A percentile compares a stretch with the other conserved stretches of the same genome.
These are phyloP conservation scores for Sclerotiophoma versabilis DNA, from an alignment of 2,329 filamentous ascomycete species.

Conservation along the genomic window DNA sequence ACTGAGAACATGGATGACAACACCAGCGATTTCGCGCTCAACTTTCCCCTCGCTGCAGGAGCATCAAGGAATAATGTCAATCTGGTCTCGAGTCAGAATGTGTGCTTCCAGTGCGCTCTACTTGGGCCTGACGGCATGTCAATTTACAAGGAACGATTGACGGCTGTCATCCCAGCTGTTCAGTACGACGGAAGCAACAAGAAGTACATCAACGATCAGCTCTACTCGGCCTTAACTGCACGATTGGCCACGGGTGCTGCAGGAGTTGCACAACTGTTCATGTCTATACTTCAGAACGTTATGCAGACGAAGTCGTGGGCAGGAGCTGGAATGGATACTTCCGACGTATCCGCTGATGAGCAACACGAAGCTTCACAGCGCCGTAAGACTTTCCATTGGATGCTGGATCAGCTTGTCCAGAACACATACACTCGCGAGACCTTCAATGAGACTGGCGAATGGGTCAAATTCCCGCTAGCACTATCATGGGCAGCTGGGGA, in stretches of 20 bases:
- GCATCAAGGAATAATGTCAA: slow-evolving; percentile 31
- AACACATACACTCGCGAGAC: slow-evolving; percentile 40
- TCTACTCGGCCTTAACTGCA: slow-evolving; percentile 42
- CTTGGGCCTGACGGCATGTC: slow-evolving; percentile 30
- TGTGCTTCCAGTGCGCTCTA: slow-evolving; percentile 47
- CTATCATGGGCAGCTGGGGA: slow-evolving; percentile 37
- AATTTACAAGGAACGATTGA: slow-evolving; percentile 41
- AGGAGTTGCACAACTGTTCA: slow-evolving; percentile 42
- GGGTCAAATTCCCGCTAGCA: slow-evolving; percentile 38
- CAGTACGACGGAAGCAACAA: slow-evolving; percentile 40
- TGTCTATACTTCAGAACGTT: slow-evolving; percentile 37
- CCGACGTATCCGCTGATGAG: slow-evolving; percentile 13
- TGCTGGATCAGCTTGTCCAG: slow-evolving; percentile 36
- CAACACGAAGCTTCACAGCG: slow-evolving; percentile 26
- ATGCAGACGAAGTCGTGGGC: slow-evolving; percentile 41
- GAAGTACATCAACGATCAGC: slow-evolving; percentile 44
- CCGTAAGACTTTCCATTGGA: slow-evolving; percentile 37
- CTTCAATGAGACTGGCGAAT: slow-evolving; percentile 40
- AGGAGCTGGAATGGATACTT: slow-evolving; percentile 21
- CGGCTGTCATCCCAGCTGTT: slow-evolving; percentile 38
- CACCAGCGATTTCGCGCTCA: slow-evolving; percentile 45
- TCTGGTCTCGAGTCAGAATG: slow-evolving; percentile 41
- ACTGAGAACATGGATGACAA: slow-evolving; percentile 32
- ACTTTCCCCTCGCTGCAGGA: slow-evolving; percentile 45
- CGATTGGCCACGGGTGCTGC: slow-evolving; percentile 40